Conservation (phyloP, 805 yeast genomes). For the Starmerella vitae region DNA sequence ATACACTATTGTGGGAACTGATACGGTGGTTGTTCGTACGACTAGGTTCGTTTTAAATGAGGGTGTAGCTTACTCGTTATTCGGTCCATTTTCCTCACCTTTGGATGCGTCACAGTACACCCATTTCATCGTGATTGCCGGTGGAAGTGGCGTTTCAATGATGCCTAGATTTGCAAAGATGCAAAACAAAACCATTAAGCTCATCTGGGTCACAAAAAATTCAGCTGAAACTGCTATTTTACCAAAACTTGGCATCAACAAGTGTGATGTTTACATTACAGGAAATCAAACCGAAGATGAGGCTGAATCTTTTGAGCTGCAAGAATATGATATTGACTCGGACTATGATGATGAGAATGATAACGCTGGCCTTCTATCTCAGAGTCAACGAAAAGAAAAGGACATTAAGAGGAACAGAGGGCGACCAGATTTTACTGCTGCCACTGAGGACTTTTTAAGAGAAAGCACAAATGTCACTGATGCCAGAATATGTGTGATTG, state of each 20-base stretch:
- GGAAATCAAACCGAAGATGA: slow-evolving; percentile 3
- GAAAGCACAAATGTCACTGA: neutral
- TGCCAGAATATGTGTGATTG: slow-evolving; percentile 12
- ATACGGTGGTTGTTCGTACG: slow-evolving; percentile 30
- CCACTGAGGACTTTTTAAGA: slow-evolving; percentile 3
- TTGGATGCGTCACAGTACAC: slow-evolving; percentile 14
- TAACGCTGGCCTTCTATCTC: neutral
- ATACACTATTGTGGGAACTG: slow-evolving; percentile 36
- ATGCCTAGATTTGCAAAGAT: slow-evolving; percentile 11
- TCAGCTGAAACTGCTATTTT: slow-evolving; percentile 5
- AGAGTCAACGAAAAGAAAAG: neutral
- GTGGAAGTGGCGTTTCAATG: slow-evolving; percentile 22
- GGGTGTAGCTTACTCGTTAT: slow-evolving; percentile 27
- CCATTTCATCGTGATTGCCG: slow-evolving; percentile 17
- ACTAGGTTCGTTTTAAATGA: slow-evolving; percentile 25
- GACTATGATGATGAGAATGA: slow-evolving; percentile 8
- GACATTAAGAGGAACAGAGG: slow-evolving; percentile 10
- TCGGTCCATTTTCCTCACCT: slow-evolving; percentile 30
- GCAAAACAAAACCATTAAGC: neutral
- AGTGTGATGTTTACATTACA: slow-evolving; percentile 19
- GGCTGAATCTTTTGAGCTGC: slow-evolving; percentile 11
- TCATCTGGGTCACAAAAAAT: slow-evolving; percentile 14
- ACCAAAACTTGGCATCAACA: slow-evolving; percentile 8
- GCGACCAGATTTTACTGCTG: slow-evolving; percentile 13
- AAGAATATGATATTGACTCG: slow-evolving; percentile 7